Conservation (phyloP, 306 rosid species). For the Leucaena leucocephala region DNA sequence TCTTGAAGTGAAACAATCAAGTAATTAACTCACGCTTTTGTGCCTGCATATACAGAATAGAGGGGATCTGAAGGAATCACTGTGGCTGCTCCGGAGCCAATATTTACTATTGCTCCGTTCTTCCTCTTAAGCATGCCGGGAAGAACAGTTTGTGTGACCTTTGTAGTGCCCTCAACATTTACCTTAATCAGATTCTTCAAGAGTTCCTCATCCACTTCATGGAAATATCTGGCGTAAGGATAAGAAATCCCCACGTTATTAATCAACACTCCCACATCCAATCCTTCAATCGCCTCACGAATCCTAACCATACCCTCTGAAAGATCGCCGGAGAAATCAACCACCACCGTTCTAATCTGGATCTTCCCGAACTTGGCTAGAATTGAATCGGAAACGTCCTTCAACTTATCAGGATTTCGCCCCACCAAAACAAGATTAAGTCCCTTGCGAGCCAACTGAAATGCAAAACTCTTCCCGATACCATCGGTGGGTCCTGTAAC, state of each 20-base stretch:
- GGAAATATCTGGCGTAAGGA: conserved; percentile 89
- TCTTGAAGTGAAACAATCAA: neutral
- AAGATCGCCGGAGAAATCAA: conserved; percentile 83
- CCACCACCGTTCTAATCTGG: conserved; percentile 69
- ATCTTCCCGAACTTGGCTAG: conserved; percentile 56
- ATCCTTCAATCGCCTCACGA: conserved; percentile 59
- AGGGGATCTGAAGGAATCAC: conserved; percentile 94
- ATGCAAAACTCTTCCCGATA: conserved; percentile 78
- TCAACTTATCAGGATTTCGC: conserved; percentile 78
- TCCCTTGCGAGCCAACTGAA: conserved; percentile 71
- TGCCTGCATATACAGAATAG: conserved; percentile 89
- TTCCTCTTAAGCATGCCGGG: conserved; percentile 87
- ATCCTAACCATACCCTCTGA: conserved; percentile 64
- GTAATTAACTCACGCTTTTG: conserved; percentile 72
- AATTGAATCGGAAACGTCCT: conserved; percentile 66
- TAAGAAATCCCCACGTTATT: conserved; percentile 91
- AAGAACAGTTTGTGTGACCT: conserved; percentile 84
- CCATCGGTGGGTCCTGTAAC: conserved; percentile 83
- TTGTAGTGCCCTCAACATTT: conserved; percentile 82
- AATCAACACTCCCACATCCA: conserved; percentile 80
- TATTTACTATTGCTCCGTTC: conserved; percentile 87
- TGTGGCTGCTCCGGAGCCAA: conserved; percentile 92
- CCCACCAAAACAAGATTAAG: conserved; percentile 75
- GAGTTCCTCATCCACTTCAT: conserved; percentile 84
- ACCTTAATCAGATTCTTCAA: conserved; percentile 71